Conservation (phyloP, 495 filamentous ascomycete genomes). For the Aspergillus cavernicola region DNA sequence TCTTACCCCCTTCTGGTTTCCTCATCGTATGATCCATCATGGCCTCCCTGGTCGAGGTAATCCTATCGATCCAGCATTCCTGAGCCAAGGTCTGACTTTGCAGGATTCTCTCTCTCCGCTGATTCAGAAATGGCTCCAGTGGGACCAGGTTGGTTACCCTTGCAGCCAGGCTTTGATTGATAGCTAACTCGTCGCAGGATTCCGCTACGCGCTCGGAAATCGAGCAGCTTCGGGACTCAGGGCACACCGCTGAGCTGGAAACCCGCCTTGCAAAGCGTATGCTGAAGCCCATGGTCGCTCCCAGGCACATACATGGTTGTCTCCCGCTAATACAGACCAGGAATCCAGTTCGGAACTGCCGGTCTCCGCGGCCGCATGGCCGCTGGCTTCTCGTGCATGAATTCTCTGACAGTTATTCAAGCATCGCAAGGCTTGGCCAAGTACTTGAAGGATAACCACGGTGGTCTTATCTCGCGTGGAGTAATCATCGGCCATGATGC, state of each 20-base stretch:
- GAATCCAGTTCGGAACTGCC: conserved; percentile 68
- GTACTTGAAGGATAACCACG: conserved; percentile 48
- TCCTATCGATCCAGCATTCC: conserved; percentile 4
- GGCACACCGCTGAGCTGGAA: conserved; percentile 51
- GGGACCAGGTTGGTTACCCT: conserved; percentile 50
- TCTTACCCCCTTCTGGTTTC: not conserved
- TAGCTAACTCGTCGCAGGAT: conserved; percentile 39
- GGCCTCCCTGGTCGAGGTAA: conserved; percentile 20
- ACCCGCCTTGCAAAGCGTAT: conserved; percentile 53
- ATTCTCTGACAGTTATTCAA: conserved; percentile 66
- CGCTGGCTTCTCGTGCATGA: conserved; percentile 68
- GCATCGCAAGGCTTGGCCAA: conserved; percentile 67
- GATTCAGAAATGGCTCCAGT: conserved; percentile 56
- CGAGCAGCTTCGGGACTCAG: conserved; percentile 44
- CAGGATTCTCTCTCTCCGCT: conserved; percentile 34
- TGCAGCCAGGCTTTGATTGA: not conserved
- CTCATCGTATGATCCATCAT: conserved; percentile 20
- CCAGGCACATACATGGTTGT: not conserved
- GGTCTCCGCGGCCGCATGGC: conserved; percentile 67
- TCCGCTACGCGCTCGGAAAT: conserved; percentile 57
- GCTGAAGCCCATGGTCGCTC: not conserved
- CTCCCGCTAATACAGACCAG: conserved; percentile 23
- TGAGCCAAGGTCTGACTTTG: conserved; percentile 10
- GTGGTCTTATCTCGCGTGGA: conserved; percentile 38
- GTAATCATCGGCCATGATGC: conserved; percentile 68